Evolutionary conservation across 495 filamentous ascomycete genomes (phyloP).

Genomic region (Podospora sp.): DNA sequence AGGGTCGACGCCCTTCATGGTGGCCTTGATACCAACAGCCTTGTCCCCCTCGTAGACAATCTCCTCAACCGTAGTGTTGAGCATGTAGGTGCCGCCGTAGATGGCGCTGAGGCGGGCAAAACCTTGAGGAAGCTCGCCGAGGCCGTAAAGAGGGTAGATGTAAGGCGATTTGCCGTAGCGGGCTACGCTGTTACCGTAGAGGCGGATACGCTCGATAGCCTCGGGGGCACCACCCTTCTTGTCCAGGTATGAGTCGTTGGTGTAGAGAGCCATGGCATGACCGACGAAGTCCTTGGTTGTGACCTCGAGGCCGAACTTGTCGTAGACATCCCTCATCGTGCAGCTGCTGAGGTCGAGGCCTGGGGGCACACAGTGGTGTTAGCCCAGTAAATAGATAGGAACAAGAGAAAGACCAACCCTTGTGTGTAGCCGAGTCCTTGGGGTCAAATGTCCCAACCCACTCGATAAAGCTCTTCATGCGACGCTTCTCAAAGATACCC

Average conservation of each 20-base stretch:
- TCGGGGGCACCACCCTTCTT: slow-evolving; percentile 74
- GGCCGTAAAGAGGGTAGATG: slow-evolving; percentile 97
- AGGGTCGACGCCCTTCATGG: slow-evolving; percentile 82
- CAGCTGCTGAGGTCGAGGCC: slow-evolving; percentile 76
- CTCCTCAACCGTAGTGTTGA: slow-evolving; percentile 93
- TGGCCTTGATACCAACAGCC: slow-evolving; percentile 92
- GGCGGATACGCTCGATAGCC: slow-evolving; percentile 85
- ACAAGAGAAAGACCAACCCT: slow-evolving; percentile 58
- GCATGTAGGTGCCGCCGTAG: slow-evolving; percentile 98
- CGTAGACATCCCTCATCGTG: slow-evolving; percentile 96
- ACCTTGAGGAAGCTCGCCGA: slow-evolving; percentile 96
- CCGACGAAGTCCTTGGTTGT: slow-evolving; percentile 94
- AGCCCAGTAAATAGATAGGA: background rate
- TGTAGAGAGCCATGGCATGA: slow-evolving; percentile 96
- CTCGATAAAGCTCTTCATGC: slow-evolving; percentile 95
- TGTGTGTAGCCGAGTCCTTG: slow-evolving; percentile 83
- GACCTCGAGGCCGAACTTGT: slow-evolving; percentile 93
- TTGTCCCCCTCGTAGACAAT: slow-evolving; percentile 78
- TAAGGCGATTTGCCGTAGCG: slow-evolving; percentile 98
- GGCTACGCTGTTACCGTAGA: slow-evolving; percentile 98
- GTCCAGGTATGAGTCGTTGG: slow-evolving; percentile 82
- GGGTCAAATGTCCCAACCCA: slow-evolving; percentile 92
- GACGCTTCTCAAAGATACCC: slow-evolving; percentile 95
- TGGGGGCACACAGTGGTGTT: slow-evolving; percentile 37
- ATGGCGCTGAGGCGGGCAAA: slow-evolving; percentile 97